These are phyloP conservation scores for Puccinia polysora DNA, from an alignment of 1,284 basidiomycete species.

Conservation along the genomic window DNA sequence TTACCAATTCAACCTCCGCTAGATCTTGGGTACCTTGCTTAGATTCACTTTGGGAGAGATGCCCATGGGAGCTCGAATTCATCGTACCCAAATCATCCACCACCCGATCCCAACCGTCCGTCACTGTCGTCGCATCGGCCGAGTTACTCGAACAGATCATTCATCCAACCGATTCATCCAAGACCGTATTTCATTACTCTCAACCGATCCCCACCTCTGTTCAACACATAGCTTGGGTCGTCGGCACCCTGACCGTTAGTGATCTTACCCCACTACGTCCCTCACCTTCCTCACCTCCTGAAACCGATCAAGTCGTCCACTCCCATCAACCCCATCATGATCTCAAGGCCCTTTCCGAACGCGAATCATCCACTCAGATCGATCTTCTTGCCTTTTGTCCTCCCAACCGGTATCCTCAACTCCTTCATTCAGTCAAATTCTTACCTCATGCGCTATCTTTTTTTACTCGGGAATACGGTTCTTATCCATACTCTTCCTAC, in stretches of 20 bases:
- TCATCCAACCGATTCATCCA: conserved; percentile 88
- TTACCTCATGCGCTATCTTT: conserved; percentile 85
- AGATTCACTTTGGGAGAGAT: conserved; percentile 91
- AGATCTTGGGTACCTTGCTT: conserved; percentile 96
- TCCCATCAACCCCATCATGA: conserved; percentile 12
- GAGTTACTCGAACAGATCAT: conserved; percentile 90
- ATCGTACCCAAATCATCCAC: conserved; percentile 68
- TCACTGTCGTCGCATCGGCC: conserved; percentile 85
- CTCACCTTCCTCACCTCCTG: neutral
- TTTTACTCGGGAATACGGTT: conserved; percentile 85
- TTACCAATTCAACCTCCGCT: conserved; percentile 82
- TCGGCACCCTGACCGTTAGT: conserved; percentile 70
- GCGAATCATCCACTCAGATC: conserved; percentile 59
- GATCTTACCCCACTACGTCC: conserved; percentile 41
- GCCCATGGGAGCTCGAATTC: conserved; percentile 97
- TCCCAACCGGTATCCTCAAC: conserved; percentile 70
- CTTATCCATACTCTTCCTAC: conserved; percentile 92
- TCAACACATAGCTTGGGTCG: conserved; percentile 92
- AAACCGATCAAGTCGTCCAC: conserved; percentile 6
- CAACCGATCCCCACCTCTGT: conserved; percentile 83
- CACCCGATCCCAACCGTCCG: conserved; percentile 55
- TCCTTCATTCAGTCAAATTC: conserved; percentile 65
- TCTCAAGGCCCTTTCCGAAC: neutral
- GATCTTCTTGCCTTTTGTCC: conserved; percentile 88
- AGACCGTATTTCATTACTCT: conserved; percentile 89